phyloP scores from a whole-genome alignment of 176 grass and related monocot species.

The Oryza glumipatula region DNA sequence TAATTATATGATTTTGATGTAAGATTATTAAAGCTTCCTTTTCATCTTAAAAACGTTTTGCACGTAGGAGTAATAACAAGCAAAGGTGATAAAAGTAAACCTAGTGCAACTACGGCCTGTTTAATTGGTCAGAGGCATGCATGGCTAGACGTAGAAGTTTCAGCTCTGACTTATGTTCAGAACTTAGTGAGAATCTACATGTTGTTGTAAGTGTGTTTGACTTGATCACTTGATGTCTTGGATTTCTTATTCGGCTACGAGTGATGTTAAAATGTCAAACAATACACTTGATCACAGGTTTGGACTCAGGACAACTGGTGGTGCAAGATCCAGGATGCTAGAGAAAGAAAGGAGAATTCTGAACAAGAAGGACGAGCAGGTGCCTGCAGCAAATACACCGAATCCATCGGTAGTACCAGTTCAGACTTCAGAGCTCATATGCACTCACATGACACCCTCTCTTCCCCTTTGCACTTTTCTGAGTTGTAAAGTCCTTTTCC shows the following conservation, averaged over 20 bases:
- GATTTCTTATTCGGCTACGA: not conserved
- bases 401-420: conserved; percentile 3
- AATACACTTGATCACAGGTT: not conserved
- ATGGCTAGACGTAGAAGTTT: not conserved
- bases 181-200: not conserved
- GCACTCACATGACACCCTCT: conserved; percentile 7
- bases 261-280: not conserved
- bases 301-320: not conserved
- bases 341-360: not conserved
- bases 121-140: not conserved
- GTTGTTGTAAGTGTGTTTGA: not conserved
- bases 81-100: not conserved
- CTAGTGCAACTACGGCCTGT: not conserved
- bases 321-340: not conserved
- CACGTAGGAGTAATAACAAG: no score
- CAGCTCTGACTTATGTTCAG: not conserved
- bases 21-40: no score
- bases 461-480: not conserved
- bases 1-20: no score
- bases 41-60: not conserved
- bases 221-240: not conserved
- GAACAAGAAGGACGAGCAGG: not conserved
- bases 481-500: conserved; percentile 39
- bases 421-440: not conserved
- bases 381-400: not conserved